Conservation (phyloP, 2,329 filamentous ascomycete species). For the Fusarium sp. region DNA sequence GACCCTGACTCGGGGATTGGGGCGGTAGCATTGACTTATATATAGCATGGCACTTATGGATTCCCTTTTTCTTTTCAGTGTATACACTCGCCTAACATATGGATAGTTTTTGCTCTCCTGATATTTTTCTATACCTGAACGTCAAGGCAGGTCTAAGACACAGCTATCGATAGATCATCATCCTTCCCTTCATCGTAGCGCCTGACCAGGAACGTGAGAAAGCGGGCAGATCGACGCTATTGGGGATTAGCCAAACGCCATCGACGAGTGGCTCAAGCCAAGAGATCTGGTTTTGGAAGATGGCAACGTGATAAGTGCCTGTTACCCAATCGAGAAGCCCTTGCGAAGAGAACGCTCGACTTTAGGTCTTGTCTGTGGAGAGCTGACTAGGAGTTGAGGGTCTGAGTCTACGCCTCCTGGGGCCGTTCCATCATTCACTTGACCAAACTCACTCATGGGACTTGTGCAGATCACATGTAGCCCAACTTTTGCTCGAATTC, state of each 20-base stretch:
- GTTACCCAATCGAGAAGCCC: neutral
- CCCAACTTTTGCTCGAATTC: neutral
- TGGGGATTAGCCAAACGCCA: neutral
- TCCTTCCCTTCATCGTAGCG: constrained; percentile 8
- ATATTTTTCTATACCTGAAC: no score
- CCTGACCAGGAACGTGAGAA: constrained; percentile 19
- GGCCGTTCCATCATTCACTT: neutral
- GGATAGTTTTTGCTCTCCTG: no score
- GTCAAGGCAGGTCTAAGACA: constrained; percentile 9
- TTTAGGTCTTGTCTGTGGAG: neutral
- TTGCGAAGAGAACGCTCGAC: neutral
- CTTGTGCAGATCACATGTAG: no score
- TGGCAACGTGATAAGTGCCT: neutral
- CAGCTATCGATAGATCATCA: constrained; percentile 1
- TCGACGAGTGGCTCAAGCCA: neutral
- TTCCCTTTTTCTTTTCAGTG: neutral
- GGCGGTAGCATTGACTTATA: constrained; percentile 2
- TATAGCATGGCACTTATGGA: neutral
- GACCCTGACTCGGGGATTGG: neutral
- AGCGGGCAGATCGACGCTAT: neutral
- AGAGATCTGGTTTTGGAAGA: neutral
- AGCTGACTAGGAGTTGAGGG: neutral
- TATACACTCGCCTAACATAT: neutral
- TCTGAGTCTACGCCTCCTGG: neutral
- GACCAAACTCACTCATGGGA: neutral